These are phyloP conservation scores for Euryodendron excelsum DNA, from an alignment of 148 eudicot genomes.

Conservation along the genomic window DNA sequence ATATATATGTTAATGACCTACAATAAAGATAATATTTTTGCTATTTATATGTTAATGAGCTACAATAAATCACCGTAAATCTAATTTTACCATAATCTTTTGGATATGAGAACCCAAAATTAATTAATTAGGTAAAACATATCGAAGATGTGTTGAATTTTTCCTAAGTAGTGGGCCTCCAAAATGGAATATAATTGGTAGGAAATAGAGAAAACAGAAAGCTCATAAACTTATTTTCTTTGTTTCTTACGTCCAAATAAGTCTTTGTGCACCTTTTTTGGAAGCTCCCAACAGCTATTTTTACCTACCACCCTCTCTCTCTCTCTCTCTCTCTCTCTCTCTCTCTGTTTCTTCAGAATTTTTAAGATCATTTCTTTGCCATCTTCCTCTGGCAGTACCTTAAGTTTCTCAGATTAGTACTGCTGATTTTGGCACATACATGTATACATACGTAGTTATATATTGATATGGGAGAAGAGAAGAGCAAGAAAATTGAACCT, in stretches of 20 bases:
- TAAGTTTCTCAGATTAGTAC: not conserved
- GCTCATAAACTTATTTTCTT: not conserved
- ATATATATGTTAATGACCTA: too few relatives aligned
- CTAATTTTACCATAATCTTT: not conserved
- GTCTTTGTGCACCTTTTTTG: not conserved
- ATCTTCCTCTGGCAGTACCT: not conserved
- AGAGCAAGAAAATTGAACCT: conserved; percentile 7
- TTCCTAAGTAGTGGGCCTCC: not conserved
- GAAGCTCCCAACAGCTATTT: conserved; percentile 12
- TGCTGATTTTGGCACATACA: not conserved
- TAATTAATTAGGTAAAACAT: not conserved
- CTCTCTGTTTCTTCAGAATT: not conserved
- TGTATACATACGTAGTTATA: not conserved
- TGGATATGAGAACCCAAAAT: not conserved
- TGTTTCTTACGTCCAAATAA: not conserved
- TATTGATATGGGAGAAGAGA: not conserved
- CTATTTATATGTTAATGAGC: too few relatives aligned
- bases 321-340: not conserved
- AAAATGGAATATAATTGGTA: not conserved
- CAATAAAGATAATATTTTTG: too few relatives aligned
- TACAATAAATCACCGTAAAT: too few relatives aligned
- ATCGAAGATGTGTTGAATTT: not conserved
- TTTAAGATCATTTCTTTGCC: not conserved
- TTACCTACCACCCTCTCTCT: not conserved
- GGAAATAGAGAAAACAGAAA: not conserved